Percentiles rank a stretch among this genome's conserved stretches.
Conservation (phyloP, 768 basidiomycete species). For the Amanita rimosa region DNA sequence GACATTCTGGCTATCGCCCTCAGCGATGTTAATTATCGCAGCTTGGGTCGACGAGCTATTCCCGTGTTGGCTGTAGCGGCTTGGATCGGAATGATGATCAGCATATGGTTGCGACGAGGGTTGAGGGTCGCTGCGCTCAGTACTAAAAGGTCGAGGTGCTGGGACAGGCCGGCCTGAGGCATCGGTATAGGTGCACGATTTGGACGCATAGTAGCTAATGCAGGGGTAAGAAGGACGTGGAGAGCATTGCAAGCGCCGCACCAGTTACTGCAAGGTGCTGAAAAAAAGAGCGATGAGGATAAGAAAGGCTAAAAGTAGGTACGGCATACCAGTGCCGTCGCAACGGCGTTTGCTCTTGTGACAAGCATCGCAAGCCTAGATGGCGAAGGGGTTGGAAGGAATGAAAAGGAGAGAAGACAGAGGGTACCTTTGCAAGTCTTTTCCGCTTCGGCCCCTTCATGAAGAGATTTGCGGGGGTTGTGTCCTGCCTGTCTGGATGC, state of each 20-base stretch:
- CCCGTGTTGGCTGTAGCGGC: slow-evolving; percentile 16
- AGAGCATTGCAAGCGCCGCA: slow-evolving; percentile 19
- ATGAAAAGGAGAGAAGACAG: neutral
- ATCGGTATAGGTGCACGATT: slow-evolving; percentile 74
- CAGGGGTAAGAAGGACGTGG: slow-evolving; percentile 9
- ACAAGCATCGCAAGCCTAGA: slow-evolving; percentile 66
- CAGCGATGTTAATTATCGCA: slow-evolving; percentile 20
- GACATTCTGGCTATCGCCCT: slow-evolving; percentile 26
- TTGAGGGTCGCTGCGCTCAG: slow-evolving; percentile 24
- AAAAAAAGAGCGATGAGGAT: slow-evolving; percentile 9
- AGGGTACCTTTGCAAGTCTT: slow-evolving; percentile 37
- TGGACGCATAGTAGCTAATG: slow-evolving; percentile 67
- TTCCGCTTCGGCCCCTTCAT: slow-evolving; percentile 44
- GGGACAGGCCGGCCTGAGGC: slow-evolving; percentile 71
- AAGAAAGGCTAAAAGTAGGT: slow-evolving; percentile 5
- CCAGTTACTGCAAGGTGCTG: slow-evolving; percentile 80
- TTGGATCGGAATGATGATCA: slow-evolving; percentile 6
- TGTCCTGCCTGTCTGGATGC: slow-evolving; percentile 19
- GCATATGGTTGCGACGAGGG: slow-evolving; percentile 13
- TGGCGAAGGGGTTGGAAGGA: slow-evolving; percentile 5
- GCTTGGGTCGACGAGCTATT: slow-evolving; percentile 7
- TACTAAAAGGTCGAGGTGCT: slow-evolving; percentile 45
- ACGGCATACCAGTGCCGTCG: slow-evolving; percentile 60
- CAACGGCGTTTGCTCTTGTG: slow-evolving; percentile 80
- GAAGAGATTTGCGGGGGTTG: slow-evolving; percentile 13